These are phyloP conservation scores for Tetracladium marchalianum DNA, from an alignment of 495 filamentous ascomycete species.

Conservation along the genomic window DNA sequence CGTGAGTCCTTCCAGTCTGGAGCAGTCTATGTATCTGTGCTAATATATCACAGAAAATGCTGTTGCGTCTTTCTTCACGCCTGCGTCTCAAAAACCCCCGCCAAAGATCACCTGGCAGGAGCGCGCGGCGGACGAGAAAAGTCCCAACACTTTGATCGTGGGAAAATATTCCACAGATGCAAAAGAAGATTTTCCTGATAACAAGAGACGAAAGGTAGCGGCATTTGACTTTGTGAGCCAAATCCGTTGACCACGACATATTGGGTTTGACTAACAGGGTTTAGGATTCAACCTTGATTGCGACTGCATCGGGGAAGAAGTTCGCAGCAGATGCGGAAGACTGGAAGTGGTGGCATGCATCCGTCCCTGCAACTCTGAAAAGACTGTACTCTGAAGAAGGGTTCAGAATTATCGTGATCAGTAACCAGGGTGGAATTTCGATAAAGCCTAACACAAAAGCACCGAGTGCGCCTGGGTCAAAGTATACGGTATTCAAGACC, in stretches of 20 bases:
- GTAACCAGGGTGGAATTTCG: conserved; percentile 77
- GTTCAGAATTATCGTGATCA: conserved; percentile 70
- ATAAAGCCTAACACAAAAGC: conserved; percentile 62
- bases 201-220: conserved; percentile 51
- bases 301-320: conserved; percentile 67
- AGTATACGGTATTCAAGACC: conserved; percentile 66
- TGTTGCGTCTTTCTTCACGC: conserved; percentile 82
- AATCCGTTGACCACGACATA: not conserved
- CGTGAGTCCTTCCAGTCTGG: conserved; percentile 37
- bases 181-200: conserved; percentile 6
- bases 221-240: conserved; percentile 78
- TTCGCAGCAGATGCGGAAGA: conserved; percentile 61
- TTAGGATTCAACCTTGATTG: conserved; percentile 82
- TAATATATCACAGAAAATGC: conserved; percentile 40
- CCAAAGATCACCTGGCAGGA: conserved; percentile 67
- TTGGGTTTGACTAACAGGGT: conserved; percentile 2
- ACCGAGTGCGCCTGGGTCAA: conserved; percentile 48
- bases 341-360: conserved; percentile 91
- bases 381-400: conserved; percentile 56
- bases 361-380: conserved; percentile 54
- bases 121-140: conserved; percentile 34
- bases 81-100: conserved; percentile 74
- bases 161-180: conserved; percentile 47
- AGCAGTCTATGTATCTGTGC: conserved; percentile 1
- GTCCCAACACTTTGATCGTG: conserved; percentile 54